phyloP scores from a whole-genome alignment of 1,139 yeast genomes.

The Pichia sp. region DNA sequence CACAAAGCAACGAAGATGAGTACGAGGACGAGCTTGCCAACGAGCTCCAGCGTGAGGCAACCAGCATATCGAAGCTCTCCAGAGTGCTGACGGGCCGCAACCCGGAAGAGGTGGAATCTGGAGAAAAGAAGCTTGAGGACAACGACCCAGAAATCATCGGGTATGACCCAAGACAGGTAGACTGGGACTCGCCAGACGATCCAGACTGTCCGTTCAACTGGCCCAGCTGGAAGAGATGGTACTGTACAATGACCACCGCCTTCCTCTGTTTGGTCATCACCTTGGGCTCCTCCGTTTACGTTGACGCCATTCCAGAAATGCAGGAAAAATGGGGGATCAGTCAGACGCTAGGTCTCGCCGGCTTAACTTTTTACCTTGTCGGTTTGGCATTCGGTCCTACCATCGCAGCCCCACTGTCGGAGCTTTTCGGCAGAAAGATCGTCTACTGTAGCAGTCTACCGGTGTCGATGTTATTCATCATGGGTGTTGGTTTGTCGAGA shows the following conservation, averaged over 20 bases:
- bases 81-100: slow-evolving; percentile 17
- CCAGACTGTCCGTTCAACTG: slow-evolving; percentile 63
- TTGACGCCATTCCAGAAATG: slow-evolving; percentile 57
- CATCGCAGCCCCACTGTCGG: slow-evolving; percentile 74
- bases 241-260: slow-evolving; percentile 59
- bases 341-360: slow-evolving; percentile 58
- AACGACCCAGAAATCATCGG: slow-evolving; percentile 26
- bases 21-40: slow-evolving; percentile 26
- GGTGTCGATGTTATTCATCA: slow-evolving; percentile 63
- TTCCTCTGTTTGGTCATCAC: slow-evolving; percentile 62
- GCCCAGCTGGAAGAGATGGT: slow-evolving; percentile 61
- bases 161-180: slow-evolving; percentile 42
- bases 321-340: slow-evolving; percentile 44
- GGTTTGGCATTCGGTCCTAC: slow-evolving; percentile 75
- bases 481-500: slow-evolving; percentile 68
- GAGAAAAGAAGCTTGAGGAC: slow-evolving; percentile 12
- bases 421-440: slow-evolving; percentile 65
- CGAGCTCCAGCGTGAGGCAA: slow-evolving; percentile 25
- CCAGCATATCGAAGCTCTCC: slow-evolving; percentile 21
- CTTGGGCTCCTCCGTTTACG: slow-evolving; percentile 67
- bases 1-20: slow-evolving; percentile 16
- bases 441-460: slow-evolving; percentile 62
- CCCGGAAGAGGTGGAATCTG: background rate
- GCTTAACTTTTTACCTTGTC: slow-evolving; percentile 64
- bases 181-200: slow-evolving; percentile 62